Percentiles rank a stretch among this genome's conserved stretches.
phyloP scores from a whole-genome alignment of 164 flowering plant genomes.

The Nymphaea colorata region DNA sequence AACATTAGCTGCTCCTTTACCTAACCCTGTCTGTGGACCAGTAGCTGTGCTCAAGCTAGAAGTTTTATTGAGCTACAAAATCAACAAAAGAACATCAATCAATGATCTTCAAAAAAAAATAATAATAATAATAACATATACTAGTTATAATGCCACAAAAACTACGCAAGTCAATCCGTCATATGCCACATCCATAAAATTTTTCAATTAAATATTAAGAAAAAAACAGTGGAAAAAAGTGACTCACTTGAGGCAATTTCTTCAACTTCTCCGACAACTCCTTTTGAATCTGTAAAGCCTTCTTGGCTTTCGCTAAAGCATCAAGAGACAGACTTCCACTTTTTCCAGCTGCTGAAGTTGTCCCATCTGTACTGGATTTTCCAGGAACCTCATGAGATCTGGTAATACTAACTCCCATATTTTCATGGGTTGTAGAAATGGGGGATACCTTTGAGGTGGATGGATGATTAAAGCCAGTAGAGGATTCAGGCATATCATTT shows the following conservation, averaged over 20 bases:
- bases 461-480: conserved; percentile 24
- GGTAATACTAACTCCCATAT: conserved; percentile 96
- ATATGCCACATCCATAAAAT: neutral
- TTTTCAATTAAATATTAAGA: neutral
- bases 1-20: too few relatives aligned
- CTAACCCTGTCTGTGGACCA: neutral
- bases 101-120: neutral
- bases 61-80: conserved; percentile 52
- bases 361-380: conserved; percentile 99
- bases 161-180: neutral
- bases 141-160: too few relatives aligned
- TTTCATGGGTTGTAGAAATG: conserved; percentile 93
- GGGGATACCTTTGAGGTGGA: conserved; percentile 90
- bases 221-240: neutral
- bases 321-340: conserved; percentile 77
- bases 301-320: conserved; percentile 89
- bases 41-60: conserved; percentile 16
- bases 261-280: conserved; percentile 76
- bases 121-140: too few relatives aligned
- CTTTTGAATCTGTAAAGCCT: conserved; percentile 80
- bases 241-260: conserved; percentile 65
- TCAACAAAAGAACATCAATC: conserved; percentile 2
- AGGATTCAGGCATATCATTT: conserved; percentile 23
- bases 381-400: conserved; percentile 99
- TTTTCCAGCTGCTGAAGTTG: conserved; percentile 72